Conservation (phyloP, 2,329 filamentous ascomycete genomes). For the Byssothecium circinans region DNA sequence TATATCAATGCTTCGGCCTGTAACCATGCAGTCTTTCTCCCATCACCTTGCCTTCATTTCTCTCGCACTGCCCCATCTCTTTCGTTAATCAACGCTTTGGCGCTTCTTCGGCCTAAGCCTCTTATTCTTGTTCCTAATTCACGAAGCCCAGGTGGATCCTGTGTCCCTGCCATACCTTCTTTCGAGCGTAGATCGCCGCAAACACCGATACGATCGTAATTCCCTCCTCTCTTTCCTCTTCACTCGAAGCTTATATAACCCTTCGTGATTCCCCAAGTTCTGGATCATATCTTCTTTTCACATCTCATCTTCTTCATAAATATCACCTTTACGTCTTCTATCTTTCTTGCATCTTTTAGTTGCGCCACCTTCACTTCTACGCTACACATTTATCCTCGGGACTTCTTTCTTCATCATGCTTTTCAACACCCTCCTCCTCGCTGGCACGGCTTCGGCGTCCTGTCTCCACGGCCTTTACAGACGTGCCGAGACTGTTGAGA, state of each 20-base stretch:
- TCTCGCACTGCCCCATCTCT: constrained; percentile 1
- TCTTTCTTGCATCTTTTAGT: neutral
- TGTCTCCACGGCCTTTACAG: constrained; percentile 49
- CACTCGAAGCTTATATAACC: too few species aligned
- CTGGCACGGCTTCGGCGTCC: constrained; percentile 41
- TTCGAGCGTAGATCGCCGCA: constrained; percentile 11
- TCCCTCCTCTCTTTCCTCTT: neutral
- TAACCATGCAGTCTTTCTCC: too few species aligned
- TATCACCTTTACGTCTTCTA: neutral
- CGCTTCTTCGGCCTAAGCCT: neutral
- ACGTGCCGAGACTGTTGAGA: constrained; percentile 30
- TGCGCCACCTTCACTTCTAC: neutral
- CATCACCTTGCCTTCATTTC: too few species aligned
- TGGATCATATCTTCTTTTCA: too few species aligned
- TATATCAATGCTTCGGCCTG: constrained; percentile 11
- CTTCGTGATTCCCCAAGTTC: too few species aligned
- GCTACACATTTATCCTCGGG: too few species aligned
- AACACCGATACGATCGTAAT: neutral
- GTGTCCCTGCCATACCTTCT: neutral
- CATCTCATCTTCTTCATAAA: too few species aligned
- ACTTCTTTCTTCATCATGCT: constrained; percentile 25
- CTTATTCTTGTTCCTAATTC: constrained; percentile 4
- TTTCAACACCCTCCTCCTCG: constrained; percentile 33
- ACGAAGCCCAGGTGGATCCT: constrained; percentile 9
- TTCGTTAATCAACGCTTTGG: constrained; percentile 5